Conservation (phyloP, 2,329 filamentous ascomycete genomes). For the Alternaria ventricosa region DNA sequence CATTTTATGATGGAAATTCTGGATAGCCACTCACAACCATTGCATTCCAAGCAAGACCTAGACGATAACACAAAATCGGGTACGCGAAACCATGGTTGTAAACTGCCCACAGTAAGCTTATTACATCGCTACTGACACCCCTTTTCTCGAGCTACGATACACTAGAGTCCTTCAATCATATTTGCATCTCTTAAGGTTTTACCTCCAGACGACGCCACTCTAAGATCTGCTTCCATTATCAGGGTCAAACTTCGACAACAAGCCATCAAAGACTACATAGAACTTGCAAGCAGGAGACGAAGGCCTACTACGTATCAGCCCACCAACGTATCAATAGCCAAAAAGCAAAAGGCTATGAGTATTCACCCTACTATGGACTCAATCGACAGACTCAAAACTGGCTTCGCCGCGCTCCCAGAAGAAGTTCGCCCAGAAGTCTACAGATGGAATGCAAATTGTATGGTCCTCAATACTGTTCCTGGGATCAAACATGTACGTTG, state of each 20-base stretch:
- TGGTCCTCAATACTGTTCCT: background rate
- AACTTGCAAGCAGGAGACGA: background rate
- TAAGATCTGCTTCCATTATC: background rate
- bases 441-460: background rate
- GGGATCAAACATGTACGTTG: background rate
- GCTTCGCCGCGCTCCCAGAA: background rate
- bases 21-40: background rate
- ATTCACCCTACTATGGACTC: background rate
- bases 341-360: background rate
- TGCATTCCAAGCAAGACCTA: background rate
- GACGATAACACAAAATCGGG: background rate
- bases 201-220: background rate
- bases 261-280: background rate
- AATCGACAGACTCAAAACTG: background rate
- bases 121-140: background rate
- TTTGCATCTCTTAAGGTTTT: background rate
- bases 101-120: background rate
- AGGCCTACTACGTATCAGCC: background rate
- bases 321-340: background rate
- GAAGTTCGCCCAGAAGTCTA: background rate
- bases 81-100: background rate
- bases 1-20: background rate
- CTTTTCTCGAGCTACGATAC: background rate
- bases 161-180: background rate
- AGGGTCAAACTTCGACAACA: background rate